phyloP scores from a whole-genome alignment of 1,284 basidiomycete species.

The Boletus hoseneyae region DNA sequence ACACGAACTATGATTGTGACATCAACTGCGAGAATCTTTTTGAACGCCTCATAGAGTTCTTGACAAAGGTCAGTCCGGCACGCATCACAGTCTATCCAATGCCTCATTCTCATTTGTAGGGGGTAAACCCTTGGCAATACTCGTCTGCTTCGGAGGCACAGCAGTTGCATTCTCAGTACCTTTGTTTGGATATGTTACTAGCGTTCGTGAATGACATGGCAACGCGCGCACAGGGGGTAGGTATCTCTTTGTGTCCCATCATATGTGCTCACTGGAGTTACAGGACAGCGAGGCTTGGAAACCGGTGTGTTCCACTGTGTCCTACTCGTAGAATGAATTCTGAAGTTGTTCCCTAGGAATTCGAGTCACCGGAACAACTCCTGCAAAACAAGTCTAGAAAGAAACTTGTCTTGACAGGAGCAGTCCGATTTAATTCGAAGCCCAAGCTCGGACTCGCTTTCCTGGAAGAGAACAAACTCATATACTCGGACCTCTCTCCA shows the following conservation, averaged over 20 bases:
- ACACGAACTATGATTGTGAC: conserved; percentile 96
- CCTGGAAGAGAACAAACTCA: conserved; percentile 84
- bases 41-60: conserved; percentile 86
- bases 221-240: conserved; percentile 67
- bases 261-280: conserved; percentile 26
- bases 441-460: conserved; percentile 92
- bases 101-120: conserved; percentile 41
- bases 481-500: conserved; percentile 65
- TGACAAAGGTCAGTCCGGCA: conserved; percentile 63
- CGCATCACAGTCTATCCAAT: neutral
- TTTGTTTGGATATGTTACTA: conserved; percentile 88
- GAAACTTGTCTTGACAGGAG: conserved; percentile 81
- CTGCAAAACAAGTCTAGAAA: conserved; percentile 81
- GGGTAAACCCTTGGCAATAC: conserved; percentile 68
- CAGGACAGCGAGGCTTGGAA: conserved; percentile 56
- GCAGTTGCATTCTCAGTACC: conserved; percentile 77
- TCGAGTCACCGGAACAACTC: conserved; percentile 57
- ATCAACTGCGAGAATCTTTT: conserved; percentile 96
- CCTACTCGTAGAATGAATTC: neutral
- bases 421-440: conserved; percentile 91
- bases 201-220: conserved; percentile 89
- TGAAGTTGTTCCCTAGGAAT: conserved; percentile 39
- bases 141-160: conserved; percentile 64
- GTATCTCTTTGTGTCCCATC: conserved; percentile 30
- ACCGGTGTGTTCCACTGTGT: conserved; percentile 38